Conservation (phyloP, 2,329 filamentous ascomycete genomes). For the Aspergillus awamori region DNA sequence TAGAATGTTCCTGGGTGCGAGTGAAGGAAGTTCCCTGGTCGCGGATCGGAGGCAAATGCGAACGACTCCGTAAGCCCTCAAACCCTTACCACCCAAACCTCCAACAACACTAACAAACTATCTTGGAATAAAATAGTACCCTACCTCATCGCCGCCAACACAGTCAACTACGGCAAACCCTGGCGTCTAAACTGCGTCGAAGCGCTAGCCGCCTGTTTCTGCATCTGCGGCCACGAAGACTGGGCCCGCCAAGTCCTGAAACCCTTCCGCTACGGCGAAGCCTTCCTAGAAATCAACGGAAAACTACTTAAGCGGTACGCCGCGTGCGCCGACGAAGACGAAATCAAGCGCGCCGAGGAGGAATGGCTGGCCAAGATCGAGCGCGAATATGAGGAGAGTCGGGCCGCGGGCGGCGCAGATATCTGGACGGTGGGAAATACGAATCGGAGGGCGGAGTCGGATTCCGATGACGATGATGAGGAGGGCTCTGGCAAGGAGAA, state of each 20-base stretch:
- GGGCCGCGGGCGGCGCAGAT: slow-evolving; percentile 62
- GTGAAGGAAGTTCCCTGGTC: slow-evolving; percentile 88
- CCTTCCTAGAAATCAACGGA: slow-evolving; percentile 89
- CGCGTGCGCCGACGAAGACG: slow-evolving; percentile 77
- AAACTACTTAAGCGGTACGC: slow-evolving; percentile 82
- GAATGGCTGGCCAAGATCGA: slow-evolving; percentile 90
- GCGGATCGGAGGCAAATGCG: slow-evolving; percentile 90
- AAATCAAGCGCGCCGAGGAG: slow-evolving; percentile 79
- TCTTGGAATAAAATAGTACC: slow-evolving; percentile 59
- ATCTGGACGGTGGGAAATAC: slow-evolving; percentile 91
- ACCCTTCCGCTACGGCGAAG: slow-evolving; percentile 83
- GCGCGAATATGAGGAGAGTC: slow-evolving; percentile 80
- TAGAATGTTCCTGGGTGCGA: slow-evolving; percentile 96
- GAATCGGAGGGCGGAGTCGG: slow-evolving; percentile 63
- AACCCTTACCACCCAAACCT: neutral
- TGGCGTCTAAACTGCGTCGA: slow-evolving; percentile 96
- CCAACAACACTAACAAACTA: neutral
- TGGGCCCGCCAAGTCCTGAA: slow-evolving; percentile 85
- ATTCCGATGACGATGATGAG: slow-evolving; percentile 56
- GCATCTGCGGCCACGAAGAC: slow-evolving; percentile 85
- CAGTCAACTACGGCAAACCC: slow-evolving; percentile 94
- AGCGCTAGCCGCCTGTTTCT: slow-evolving; percentile 88
- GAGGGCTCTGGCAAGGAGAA: slow-evolving; percentile 51
- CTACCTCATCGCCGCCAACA: slow-evolving; percentile 94
- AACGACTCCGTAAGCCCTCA: slow-evolving; percentile 63